A percentile compares a stretch with the other conserved stretches of the same genome.
phyloP scores from a whole-genome alignment of 306 rosid genomes.

The Malus sylvestris region DNA sequence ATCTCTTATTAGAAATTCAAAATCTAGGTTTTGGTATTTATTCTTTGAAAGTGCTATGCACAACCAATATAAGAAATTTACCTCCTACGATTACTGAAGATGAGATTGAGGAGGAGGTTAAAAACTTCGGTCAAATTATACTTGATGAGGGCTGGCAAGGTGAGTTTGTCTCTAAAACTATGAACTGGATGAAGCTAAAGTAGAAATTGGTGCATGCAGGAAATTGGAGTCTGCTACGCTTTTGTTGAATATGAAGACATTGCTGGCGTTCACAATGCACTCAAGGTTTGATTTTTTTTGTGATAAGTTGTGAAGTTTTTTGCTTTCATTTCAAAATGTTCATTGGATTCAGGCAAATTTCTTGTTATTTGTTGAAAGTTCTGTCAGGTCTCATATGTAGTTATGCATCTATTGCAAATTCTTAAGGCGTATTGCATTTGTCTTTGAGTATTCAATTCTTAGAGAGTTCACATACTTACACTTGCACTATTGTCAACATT shows the following conservation, averaged over 20 bases:
- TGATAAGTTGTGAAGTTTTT: neutral
- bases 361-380: neutral
- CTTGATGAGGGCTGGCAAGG: constrained; percentile 82
- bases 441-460: neutral
- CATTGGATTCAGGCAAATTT: neutral
- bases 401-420: neutral
- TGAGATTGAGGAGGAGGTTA: constrained; percentile 68
- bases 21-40: too few species aligned
- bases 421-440: neutral
- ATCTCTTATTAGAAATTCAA: too few species aligned
- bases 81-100: constrained; percentile 66
- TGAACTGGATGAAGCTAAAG: constrained; percentile 11
- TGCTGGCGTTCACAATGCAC: constrained; percentile 67
- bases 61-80: constrained; percentile 57
- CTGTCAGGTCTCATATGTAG: neutral
- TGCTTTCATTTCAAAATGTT: neutral
- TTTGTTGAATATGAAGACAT: constrained; percentile 93
- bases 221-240: constrained; percentile 71
- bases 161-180: constrained; percentile 16
- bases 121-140: constrained; percentile 63
- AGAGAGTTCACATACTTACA: too few species aligned
- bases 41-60: too few species aligned
- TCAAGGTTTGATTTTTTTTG: constrained; percentile 45
- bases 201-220: constrained; percentile 30
- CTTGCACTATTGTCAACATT: too few species aligned